Conservation (phyloP, 306 rosid species). For the Cucumis sativus region Cucumber_9930_V3 NC_026657.2:15758001-15758500, state of each 20-base stretch:
- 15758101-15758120: background rate
- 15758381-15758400: background rate
- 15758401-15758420: background rate
- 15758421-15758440: background rate
- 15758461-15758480: background rate
- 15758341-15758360: background rate
- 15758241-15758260: background rate
- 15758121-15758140: background rate
- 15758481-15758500: background rate
- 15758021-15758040: conserved; percentile 73
- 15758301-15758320: background rate
- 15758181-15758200: background rate
- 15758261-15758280: background rate
- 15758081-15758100: background rate
- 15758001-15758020: conserved; percentile 52
- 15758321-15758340: background rate
- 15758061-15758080: conserved; percentile 10
- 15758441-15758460: background rate
- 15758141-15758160: background rate
- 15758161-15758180: background rate
- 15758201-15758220: background rate
- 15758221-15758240: background rate
- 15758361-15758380: background rate
- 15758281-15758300: background rate
- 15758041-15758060: conserved; percentile 99